These are phyloP conservation scores for Blastomyces silverae DNA, from an alignment of 2,329 filamentous ascomycete species.

Conservation along the genomic window DNA sequence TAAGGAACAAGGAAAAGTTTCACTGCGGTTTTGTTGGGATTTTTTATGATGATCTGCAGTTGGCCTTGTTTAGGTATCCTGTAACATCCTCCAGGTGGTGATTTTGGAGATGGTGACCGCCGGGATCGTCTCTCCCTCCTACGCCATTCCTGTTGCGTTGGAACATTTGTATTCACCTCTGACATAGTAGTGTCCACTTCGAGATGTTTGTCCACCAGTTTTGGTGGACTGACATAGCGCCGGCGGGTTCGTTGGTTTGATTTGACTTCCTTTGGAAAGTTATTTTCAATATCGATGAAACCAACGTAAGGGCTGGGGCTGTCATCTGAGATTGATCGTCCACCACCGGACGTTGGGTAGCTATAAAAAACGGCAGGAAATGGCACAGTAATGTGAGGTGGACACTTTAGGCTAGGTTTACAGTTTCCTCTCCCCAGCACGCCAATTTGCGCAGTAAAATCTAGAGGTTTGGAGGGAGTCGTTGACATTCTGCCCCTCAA, in stretches of 20 bases:
- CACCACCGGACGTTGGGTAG: conserved; percentile 63
- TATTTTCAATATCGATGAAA: conserved; percentile 81
- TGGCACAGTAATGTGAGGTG: conserved; percentile 79
- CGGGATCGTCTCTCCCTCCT: conserved; percentile 54
- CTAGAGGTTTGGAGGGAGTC: conserved; percentile 80
- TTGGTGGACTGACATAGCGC: conserved; percentile 30
- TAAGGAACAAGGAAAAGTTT: conserved; percentile 94
- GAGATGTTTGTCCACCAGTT: conserved; percentile 16
- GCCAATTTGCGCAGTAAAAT: conserved; percentile 92
- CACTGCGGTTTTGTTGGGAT: conserved; percentile 95
- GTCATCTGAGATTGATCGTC: conserved; percentile 62
- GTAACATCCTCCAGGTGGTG: conserved; percentile 81
- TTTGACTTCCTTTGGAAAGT: conserved; percentile 50
- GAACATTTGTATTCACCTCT: conserved; percentile 17
- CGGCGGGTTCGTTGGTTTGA: conserved; percentile 37
- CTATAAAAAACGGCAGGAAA: conserved; percentile 97
- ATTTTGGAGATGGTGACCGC: conserved; percentile 53
- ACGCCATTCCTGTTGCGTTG: conserved; percentile 36
- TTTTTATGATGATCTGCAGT: conserved; percentile 94
- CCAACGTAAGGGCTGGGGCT: conserved; percentile 95
- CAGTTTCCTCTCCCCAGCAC: conserved; percentile 85
- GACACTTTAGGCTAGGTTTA: conserved; percentile 76
- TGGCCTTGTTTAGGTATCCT: conserved; percentile 91
- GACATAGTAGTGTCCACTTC: conserved; percentile 17
- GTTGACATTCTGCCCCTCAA: conserved; percentile 94